Conservation (phyloP, 371 early-diverging fungal genomes). For the Mortierella polycephala region DNA sequence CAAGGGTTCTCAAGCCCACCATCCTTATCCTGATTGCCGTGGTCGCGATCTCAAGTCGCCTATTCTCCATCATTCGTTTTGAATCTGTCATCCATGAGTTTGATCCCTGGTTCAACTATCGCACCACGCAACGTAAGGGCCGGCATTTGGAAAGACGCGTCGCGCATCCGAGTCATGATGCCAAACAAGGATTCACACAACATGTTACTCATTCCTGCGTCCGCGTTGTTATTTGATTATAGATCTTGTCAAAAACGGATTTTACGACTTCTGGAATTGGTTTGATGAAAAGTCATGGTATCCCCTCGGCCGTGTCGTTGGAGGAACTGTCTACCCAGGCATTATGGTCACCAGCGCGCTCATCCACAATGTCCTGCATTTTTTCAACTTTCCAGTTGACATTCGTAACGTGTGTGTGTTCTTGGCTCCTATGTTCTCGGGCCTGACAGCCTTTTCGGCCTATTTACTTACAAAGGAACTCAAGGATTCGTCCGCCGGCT, state of each 20-base stretch:
- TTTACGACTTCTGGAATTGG: conserved; percentile 99
- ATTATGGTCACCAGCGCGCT: conserved; percentile 98
- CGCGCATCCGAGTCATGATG: not conserved
- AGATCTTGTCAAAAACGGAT: conserved; percentile 91
- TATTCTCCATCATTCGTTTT: conserved; percentile 97
- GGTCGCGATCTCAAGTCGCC: conserved; percentile 91
- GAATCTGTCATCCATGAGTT: conserved; percentile 99
- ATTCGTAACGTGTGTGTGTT: conserved; percentile 98
- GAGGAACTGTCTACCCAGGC: conserved; percentile 98
- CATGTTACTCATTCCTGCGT: no score
- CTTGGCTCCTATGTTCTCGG: conserved; percentile 96
- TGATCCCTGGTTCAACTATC: conserved; percentile 99
- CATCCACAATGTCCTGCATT: conserved; percentile 92
- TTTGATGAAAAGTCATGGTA: conserved; percentile 99
- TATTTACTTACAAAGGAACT: conserved; percentile 92
- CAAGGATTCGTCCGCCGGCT: conserved; percentile 90
- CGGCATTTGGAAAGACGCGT: no score
- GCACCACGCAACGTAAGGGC: conserved; percentile 89
- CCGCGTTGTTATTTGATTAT: not conserved
- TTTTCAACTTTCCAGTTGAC: conserved; percentile 93
- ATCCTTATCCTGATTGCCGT: conserved; percentile 90
- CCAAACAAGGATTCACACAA: not conserved
- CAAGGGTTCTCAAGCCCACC: conserved; percentile 68
- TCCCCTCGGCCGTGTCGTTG: conserved; percentile 98
- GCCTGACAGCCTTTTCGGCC: conserved; percentile 92